These are phyloP conservation scores for Gryganskiella cystojenkinii DNA, from an alignment of 192 early-diverging fungal species.

Conservation along the genomic window DNA sequence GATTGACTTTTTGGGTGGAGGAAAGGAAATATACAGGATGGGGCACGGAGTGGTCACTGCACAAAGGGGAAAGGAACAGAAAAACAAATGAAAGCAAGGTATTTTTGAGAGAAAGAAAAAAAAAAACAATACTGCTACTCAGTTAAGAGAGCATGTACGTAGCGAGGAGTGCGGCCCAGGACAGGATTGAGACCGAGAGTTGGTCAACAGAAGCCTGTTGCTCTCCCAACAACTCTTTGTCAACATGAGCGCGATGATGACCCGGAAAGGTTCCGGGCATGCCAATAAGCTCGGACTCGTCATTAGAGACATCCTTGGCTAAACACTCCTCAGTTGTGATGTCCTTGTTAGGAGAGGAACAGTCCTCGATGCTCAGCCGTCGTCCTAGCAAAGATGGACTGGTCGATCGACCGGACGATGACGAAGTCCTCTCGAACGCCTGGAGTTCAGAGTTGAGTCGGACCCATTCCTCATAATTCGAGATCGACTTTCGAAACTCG, in stretches of 20 bases:
- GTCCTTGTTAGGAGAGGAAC: neutral
- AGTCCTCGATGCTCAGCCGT: neutral
- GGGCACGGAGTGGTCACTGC: no score
- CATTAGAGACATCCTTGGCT: neutral
- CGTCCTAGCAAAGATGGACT: neutral
- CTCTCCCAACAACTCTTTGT: neutral
- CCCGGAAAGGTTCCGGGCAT: conserved; percentile 46
- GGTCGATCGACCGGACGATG: no score
- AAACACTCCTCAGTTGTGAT: neutral
- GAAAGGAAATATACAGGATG: no score
- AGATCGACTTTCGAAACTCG: conserved; percentile 39
- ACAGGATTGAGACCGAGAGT: conserved; percentile 24
- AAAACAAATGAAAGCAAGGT: no score
- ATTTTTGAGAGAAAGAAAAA: neutral
- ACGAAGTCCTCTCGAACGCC: neutral
- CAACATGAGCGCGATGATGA: neutral
- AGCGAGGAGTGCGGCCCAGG: conserved; percentile 37
- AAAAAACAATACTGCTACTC: neutral
- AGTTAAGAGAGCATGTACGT: conserved; percentile 38
- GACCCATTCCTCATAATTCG: conserved; percentile 26
- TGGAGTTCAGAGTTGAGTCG: conserved; percentile 20
- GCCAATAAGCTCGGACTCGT: neutral
- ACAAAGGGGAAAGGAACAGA: neutral
- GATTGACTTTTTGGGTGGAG: no score
- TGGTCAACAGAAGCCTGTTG: conserved; percentile 5